Evolutionary conservation across 441 rosid species (phyloP).

Genomic region (Pelargonium fulgidum): DNA sequence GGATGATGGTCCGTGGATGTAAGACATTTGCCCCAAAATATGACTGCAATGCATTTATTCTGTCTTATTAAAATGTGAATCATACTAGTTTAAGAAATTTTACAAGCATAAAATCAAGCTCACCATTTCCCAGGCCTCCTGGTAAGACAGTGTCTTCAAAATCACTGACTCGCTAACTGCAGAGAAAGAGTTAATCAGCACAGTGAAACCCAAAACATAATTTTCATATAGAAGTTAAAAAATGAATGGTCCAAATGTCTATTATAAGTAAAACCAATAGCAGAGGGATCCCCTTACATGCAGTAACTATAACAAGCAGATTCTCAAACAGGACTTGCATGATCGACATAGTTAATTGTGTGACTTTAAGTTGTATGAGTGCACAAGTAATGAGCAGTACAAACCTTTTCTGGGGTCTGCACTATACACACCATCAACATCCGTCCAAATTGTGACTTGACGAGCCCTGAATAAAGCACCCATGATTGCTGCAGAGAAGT

Average conservation of each 20-base stretch:
- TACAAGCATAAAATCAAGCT: slow-evolving; percentile 24
- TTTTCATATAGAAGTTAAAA: slow-evolving; percentile 6
- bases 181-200: slow-evolving; percentile 19
- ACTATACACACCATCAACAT: slow-evolving; percentile 91
- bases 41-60: slow-evolving; percentile 51
- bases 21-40: slow-evolving; percentile 96
- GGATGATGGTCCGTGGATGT: slow-evolving; percentile 97
- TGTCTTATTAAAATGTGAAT: slow-evolving; percentile 23
- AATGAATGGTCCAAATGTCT: not conserved
- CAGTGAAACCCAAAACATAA: slow-evolving; percentile 14
- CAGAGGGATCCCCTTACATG: not conserved
- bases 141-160: slow-evolving; percentile 70
- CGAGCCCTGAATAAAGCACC: slow-evolving; percentile 73
- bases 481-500: slow-evolving; percentile 96
- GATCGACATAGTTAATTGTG: not conserved
- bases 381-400: slow-evolving; percentile 15
- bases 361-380: not conserved
- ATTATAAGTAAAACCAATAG: not conserved
- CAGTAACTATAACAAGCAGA: not conserved
- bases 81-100: slow-evolving; percentile 17
- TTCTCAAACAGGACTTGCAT: not conserved
- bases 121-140: slow-evolving; percentile 99
- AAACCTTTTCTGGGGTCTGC: slow-evolving; percentile 97
- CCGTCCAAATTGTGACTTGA: slow-evolving; percentile 96
- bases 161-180: slow-evolving; percentile 96